Conservation (phyloP, 2,329 filamentous ascomycete species). For the Nemania serpens region DNA sequence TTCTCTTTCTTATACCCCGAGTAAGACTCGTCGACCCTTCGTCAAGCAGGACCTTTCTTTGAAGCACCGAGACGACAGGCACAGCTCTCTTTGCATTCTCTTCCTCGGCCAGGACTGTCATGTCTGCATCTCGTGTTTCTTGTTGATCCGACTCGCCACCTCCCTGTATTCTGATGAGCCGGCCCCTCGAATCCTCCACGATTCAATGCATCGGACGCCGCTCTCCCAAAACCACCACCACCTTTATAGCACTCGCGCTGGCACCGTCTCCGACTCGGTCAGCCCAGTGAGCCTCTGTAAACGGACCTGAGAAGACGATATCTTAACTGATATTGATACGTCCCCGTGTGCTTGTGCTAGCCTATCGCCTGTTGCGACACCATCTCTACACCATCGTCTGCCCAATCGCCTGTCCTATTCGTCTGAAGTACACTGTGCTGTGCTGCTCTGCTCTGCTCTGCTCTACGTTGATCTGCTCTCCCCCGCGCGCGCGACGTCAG, state of each 20-base stretch:
- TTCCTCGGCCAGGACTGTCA: slow-evolving; percentile 13
- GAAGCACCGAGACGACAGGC: slow-evolving; percentile 2
- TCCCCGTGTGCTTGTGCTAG: slow-evolving; percentile 4
- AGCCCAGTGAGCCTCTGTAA: slow-evolving; percentile 7
- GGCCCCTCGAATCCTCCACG: not conserved
- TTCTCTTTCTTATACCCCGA: slow-evolving; percentile 28
- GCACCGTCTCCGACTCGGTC: slow-evolving; percentile 12
- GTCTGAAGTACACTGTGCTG: slow-evolving; percentile 7
- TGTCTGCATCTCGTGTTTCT: slow-evolving; percentile 14
- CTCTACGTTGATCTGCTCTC: not conserved
- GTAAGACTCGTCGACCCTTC: slow-evolving; percentile 24
- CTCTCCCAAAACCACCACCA: not conserved
- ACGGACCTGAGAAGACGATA: not conserved
- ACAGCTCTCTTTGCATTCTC: not conserved
- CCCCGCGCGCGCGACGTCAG: slow-evolving; percentile 4
- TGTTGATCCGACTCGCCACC: slow-evolving; percentile 10
- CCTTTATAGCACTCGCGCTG: not conserved
- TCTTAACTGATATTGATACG: slow-evolving; percentile 15
- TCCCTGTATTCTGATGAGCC: slow-evolving; percentile 15
- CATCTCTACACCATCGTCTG: not conserved
- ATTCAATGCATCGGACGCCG: slow-evolving; percentile 8
- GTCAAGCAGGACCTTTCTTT: slow-evolving; percentile 15
- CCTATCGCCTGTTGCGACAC: slow-evolving; percentile 6
- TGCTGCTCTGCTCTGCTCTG: too few species aligned
- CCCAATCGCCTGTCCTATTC: too few species aligned